Conservation (phyloP, 1,284 basidiomycete species). For the Rhodotorula sp. region DNA sequence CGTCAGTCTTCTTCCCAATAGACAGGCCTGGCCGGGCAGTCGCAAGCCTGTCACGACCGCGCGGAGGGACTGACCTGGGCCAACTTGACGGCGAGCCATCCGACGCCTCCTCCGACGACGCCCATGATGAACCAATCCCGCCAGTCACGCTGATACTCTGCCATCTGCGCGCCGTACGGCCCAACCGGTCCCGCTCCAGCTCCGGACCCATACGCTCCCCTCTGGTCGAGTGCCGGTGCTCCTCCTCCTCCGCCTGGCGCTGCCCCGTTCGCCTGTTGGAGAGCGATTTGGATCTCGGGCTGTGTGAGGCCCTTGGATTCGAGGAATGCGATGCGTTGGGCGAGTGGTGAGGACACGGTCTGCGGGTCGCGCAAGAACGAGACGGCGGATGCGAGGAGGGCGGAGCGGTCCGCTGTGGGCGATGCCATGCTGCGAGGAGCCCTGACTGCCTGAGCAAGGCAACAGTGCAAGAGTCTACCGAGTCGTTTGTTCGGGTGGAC, state of each 20-base stretch:
- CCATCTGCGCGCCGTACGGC: not conserved
- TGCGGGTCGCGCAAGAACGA: constrained; percentile 44
- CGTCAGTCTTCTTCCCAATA: not conserved
- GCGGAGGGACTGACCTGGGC: constrained; percentile 64
- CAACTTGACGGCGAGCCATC: constrained; percentile 82
- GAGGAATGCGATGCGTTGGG: constrained; percentile 86
- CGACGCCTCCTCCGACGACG: constrained; percentile 81
- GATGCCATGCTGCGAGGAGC: not conserved
- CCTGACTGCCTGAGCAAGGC: not conserved
- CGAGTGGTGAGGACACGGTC: constrained; percentile 65
- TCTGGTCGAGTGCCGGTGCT: not conserved
- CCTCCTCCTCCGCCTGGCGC: not conserved
- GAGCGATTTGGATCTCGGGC: constrained; percentile 81
- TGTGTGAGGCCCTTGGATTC: constrained; percentile 86
- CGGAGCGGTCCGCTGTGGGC: constrained; percentile 7
- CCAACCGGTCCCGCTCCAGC: constrained; percentile 19
- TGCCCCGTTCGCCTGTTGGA: constrained; percentile 48
- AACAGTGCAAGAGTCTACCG: not conserved
- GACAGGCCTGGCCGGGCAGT: not conserved
- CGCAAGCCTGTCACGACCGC: not conserved
- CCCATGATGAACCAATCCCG: constrained; percentile 95
- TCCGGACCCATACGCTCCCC: not conserved
- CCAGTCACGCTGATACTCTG: constrained; percentile 70
- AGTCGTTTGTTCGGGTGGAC: too few species aligned
- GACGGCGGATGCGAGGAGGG: constrained; percentile 37